A percentile compares a stretch with the other conserved stretches of the same genome.
Evolutionary conservation across 2,329 filamentous ascomycete genomes (phyloP).

Genomic region (Fusarium begoniae): DNA sequence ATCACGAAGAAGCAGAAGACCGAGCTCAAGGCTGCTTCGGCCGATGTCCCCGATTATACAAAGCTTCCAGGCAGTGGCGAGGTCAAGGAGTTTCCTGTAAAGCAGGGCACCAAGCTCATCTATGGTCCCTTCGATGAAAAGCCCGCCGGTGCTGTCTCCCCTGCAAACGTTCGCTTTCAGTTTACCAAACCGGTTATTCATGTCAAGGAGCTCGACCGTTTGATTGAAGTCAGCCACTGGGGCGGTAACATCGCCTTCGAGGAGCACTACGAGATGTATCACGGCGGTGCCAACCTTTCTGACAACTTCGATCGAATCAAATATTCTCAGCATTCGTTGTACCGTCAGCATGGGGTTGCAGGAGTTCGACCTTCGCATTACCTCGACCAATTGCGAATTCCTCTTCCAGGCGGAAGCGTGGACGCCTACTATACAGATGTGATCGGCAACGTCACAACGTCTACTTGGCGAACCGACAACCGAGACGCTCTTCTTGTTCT

Average conservation of each 20-base stretch:
- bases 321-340: constrained; percentile 78
- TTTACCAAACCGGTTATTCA: constrained; percentile 92
- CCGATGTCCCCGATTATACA: constrained; percentile 86
- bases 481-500: constrained; percentile 87
- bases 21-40: constrained; percentile 86
- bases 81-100: constrained; percentile 74
- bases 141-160: constrained; percentile 77
- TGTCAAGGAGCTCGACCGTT: constrained; percentile 81
- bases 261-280: constrained; percentile 88
- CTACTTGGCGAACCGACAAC: constrained; percentile 79
- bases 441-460: constrained; percentile 97
- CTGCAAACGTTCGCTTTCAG: constrained; percentile 86
- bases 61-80: constrained; percentile 70
- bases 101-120: constrained; percentile 84
- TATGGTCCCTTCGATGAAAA: constrained; percentile 91
- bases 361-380: constrained; percentile 72
- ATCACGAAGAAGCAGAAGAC: constrained; percentile 93
- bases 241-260: constrained; percentile 96
- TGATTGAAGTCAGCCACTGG: constrained; percentile 97
- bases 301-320: constrained; percentile 79
- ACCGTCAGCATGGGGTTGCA: constrained; percentile 56
- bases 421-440: constrained; percentile 96
- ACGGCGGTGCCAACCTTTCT: constrained; percentile 83
- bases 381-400: constrained; percentile 82
- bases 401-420: constrained; percentile 79